Evolutionary conservation across 2,329 filamentous ascomycete genomes (phyloP), one percentile per base, ranked within the genome.

Genomic region (Xylariaceae sp.): DNA sequence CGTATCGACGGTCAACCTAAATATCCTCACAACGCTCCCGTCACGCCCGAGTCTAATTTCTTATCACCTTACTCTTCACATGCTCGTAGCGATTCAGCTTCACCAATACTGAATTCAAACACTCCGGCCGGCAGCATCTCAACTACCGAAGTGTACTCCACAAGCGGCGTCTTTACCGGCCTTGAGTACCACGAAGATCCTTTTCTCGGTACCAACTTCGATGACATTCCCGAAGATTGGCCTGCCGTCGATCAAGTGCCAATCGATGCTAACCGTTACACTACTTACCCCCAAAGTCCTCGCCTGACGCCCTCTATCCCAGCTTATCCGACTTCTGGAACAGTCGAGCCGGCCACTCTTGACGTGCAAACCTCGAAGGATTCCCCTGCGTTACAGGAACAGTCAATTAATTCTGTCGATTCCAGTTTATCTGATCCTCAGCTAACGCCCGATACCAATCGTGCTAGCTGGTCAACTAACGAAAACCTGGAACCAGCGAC

Each of bases 51-150:
- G 58, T 67, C 70, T 51, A 70, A 70, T 60, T 66, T 74, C 48
- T 66, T 77, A 58, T 75, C 74, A 48, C 71, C 74, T 30, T 71
- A 71, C 56, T 72, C 77, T 53, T 76, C 76, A 52, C 72, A 73
- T 50, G 61, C 67, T 39, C 70, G 61, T 45, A 72, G 71, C 60
- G 70, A 62, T 65, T 71, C 71, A 40, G 65, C 68, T 19, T 77
- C 75, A 2, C 75, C 75, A 18, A 62, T 64, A 29, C 58, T 69
- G 47, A 69, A 66, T 58, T 68, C 69, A 47, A 64, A 76, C 53
- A 80, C 79, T 0, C 78, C 79, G 10, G 74, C 74, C 58, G 79
- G 77, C 55, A 80, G 78, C 13, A 67, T 73, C 47, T 75, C 75
- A 2, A 73, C 70, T 21, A 64, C 74, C 41, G 77, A 75, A 57